Evolutionary conservation across 768 basidiomycete genomes (phyloP).

Genomic region (Neoboletus brunneissimus): DNA sequence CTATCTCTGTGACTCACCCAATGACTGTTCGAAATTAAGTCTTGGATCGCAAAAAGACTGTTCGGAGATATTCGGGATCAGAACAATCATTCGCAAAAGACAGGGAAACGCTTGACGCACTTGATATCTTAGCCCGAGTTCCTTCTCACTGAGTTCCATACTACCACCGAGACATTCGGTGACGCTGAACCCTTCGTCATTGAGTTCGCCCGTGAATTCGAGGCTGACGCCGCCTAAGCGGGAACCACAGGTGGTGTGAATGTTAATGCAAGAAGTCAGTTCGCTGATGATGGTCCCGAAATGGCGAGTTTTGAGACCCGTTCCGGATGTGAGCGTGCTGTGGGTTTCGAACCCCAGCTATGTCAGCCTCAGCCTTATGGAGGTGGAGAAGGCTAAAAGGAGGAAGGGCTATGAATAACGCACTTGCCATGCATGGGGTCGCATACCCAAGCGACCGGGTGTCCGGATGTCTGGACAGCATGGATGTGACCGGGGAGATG

Average conservation of each 20-base stretch:
- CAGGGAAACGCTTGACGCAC: constrained; percentile 34
- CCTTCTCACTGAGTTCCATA: constrained; percentile 88
- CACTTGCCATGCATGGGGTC: constrained; percentile 99
- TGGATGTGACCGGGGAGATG: constrained; percentile 78
- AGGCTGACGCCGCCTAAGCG: constrained; percentile 81
- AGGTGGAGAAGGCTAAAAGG: not conserved
- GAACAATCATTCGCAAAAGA: not conserved
- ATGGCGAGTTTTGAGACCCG: constrained; percentile 85
- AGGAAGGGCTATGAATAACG: constrained; percentile 29
- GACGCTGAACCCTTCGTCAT: constrained; percentile 88
- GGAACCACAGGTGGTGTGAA: constrained; percentile 73
- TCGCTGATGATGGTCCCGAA: constrained; percentile 89
- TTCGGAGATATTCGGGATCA: not conserved
- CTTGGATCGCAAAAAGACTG: constrained; percentile 93
- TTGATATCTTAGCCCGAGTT: constrained; percentile 89
- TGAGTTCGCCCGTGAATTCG: constrained; percentile 90
- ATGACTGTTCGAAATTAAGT: constrained; percentile 89
- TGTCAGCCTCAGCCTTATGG: not conserved
- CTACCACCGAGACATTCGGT: constrained; percentile 97
- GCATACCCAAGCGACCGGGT: constrained; percentile 92
- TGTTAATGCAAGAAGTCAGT: constrained; percentile 74
- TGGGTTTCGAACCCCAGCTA: not conserved
- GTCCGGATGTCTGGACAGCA: constrained; percentile 73
- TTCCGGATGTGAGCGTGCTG: constrained; percentile 79
- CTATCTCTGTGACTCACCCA: constrained; percentile 55